Evolutionary conservation across 768 basidiomycete genomes (phyloP).

Genomic region (Chalciporus pseudorubinellus): DNA sequence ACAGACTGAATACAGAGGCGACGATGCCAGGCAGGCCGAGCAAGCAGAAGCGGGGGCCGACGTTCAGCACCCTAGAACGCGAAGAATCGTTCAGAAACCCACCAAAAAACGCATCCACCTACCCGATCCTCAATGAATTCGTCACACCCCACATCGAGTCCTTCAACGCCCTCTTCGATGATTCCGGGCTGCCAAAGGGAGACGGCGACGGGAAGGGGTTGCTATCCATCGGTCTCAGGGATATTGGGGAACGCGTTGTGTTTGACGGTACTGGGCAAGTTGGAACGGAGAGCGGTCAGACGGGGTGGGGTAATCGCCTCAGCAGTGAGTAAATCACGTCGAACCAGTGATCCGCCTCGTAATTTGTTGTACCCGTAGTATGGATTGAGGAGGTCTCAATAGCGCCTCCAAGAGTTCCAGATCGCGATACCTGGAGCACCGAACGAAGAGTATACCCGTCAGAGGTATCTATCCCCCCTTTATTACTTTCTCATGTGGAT

Average conservation of each 20-base stretch:
- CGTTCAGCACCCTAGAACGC: conserved; percentile 79
- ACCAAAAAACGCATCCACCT: conserved; percentile 60
- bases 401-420: conserved; percentile 81
- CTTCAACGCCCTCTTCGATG: conserved; percentile 96
- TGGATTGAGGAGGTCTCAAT: conserved; percentile 87
- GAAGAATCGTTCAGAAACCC: conserved; percentile 80
- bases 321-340: conserved; percentile 55
- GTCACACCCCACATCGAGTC: conserved; percentile 93
- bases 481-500: conserved; percentile 9
- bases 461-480: conserved; percentile 56
- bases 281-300: conserved; percentile 50
- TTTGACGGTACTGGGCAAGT: conserved; percentile 72
- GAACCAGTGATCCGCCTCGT: conserved; percentile 7
- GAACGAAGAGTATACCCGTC: conserved; percentile 84
- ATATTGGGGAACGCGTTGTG: conserved; percentile 89
- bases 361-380: conserved; percentile 49
- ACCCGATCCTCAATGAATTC: conserved; percentile 87
- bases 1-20: neutral
- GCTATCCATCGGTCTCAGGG: conserved; percentile 71
- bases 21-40: conserved; percentile 53
- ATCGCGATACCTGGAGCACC: conserved; percentile 69
- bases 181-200: conserved; percentile 72
- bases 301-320: conserved; percentile 80
- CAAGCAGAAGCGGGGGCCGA: conserved; percentile 41
- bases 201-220: conserved; percentile 80